A percentile compares a stretch with the other conserved stretches of the same genome.
Conservation (phyloP, 495 filamentous ascomycete genomes). For the Aspergillus kassunensis region DNA sequence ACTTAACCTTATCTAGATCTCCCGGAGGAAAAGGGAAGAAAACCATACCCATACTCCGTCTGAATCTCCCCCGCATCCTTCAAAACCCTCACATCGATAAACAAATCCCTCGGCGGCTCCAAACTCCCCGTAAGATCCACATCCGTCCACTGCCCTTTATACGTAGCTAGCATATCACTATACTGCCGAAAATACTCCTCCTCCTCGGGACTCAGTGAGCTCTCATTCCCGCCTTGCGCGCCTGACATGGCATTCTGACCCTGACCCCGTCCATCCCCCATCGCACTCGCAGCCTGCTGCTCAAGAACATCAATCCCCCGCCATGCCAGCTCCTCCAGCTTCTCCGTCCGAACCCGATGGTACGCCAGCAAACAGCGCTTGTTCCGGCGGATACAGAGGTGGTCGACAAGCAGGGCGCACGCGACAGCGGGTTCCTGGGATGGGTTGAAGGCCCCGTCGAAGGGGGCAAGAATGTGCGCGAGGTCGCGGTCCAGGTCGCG, state of each 20-base stretch:
- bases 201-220: constrained; percentile 92
- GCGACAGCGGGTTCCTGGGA: constrained; percentile 78
- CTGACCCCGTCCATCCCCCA: constrained; percentile 14
- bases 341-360: constrained; percentile 83
- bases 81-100: constrained; percentile 94
- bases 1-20: background rate
- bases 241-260: constrained; percentile 14
- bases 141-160: constrained; percentile 99
- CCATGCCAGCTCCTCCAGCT: constrained; percentile 94
- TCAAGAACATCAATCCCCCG: constrained; percentile 76
- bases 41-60: constrained; percentile 92
- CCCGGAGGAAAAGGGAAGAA: background rate
- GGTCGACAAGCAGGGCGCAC: constrained; percentile 85
- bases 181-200: constrained; percentile 94
- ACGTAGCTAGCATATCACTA: constrained; percentile 85
- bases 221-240: constrained; percentile 49
- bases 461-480: constrained; percentile 72
- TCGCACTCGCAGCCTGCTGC: constrained; percentile 41
- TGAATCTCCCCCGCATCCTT: constrained; percentile 99
- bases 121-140: constrained; percentile 93
- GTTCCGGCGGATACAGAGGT: constrained; percentile 91
- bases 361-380: constrained; percentile 96
- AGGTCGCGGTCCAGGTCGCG: constrained; percentile 92
- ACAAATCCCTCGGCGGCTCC: constrained; percentile 91
- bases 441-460: constrained; percentile 80